Conservation (phyloP, 371 early-diverging fungal genomes). For the Syncephalastrum monosporum region DNA sequence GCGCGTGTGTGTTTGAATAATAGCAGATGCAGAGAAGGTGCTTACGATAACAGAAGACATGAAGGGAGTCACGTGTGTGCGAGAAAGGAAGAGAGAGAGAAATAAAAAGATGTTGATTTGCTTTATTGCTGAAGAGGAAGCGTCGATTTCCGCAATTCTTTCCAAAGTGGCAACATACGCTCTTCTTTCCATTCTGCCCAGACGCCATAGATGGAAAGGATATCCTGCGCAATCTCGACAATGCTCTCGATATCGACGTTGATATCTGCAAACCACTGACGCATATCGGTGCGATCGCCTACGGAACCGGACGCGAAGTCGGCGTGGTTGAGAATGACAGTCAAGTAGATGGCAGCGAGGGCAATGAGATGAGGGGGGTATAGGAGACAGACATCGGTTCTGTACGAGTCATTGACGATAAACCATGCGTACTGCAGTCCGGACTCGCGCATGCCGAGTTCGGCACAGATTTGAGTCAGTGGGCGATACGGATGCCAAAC, state of each 20-base stretch:
- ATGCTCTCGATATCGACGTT: slow-evolving; percentile 71
- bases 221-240: slow-evolving; percentile 69
- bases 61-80: too few relatives aligned
- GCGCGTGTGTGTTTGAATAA: too few relatives aligned
- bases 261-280: slow-evolving; percentile 76
- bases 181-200: slow-evolving; percentile 70
- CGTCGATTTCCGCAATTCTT: slow-evolving; percentile 20
- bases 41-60: too few relatives aligned
- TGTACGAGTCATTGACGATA: slow-evolving; percentile 80
- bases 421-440: slow-evolving; percentile 79
- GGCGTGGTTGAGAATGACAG: slow-evolving; percentile 61
- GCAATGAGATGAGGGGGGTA: slow-evolving; percentile 91
- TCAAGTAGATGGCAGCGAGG: slow-evolving; percentile 77
- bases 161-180: slow-evolving; percentile 44
- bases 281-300: slow-evolving; percentile 57
- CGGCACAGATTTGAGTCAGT: slow-evolving; percentile 61
- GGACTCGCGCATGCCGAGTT: slow-evolving; percentile 57
- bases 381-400: slow-evolving; percentile 74
- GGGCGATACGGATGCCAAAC: slow-evolving; percentile 88
- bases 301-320: slow-evolving; percentile 44
- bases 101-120: too few relatives aligned
- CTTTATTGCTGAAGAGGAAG: too few relatives aligned
- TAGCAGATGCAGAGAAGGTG: too few relatives aligned
- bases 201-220: slow-evolving; percentile 60
- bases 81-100: too few relatives aligned